phyloP scores from a whole-genome alignment of 495 filamentous ascomycete genomes.

The Aspergillus steynii region DNA sequence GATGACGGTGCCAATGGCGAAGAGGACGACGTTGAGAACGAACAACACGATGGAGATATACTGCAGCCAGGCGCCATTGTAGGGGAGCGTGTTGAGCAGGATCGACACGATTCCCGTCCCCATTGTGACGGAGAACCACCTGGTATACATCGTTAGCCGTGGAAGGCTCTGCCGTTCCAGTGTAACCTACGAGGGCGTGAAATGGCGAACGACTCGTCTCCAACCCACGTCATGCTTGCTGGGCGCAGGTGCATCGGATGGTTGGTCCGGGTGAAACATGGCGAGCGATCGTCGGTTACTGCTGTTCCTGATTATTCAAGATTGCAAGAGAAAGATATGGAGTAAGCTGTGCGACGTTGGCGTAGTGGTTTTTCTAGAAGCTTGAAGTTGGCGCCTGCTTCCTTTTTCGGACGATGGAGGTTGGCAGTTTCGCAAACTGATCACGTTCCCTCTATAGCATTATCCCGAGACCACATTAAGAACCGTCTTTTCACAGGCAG shows the following conservation, averaged over 20 bases:
- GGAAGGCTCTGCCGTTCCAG: neutral
- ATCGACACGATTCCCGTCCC: slow-evolving; percentile 66
- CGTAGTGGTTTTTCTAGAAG: no score
- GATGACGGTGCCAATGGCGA: slow-evolving; percentile 39
- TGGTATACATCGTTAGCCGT: slow-evolving; percentile 7
- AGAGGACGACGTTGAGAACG: slow-evolving; percentile 54
- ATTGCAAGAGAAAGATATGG: no score
- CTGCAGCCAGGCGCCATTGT: slow-evolving; percentile 54
- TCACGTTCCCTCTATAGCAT: no score
- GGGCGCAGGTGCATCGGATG: neutral
- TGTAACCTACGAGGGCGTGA: slow-evolving; percentile 45
- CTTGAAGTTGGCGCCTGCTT: no score
- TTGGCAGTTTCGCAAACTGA: no score
- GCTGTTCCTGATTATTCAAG: no score
- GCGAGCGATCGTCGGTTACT: no score
- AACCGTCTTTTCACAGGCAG: no score
- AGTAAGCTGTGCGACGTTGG: no score
- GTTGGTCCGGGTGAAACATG: neutral
- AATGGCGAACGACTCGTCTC: slow-evolving; percentile 48
- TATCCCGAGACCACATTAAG: no score
- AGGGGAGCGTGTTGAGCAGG: slow-evolving; percentile 57
- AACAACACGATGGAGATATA: slow-evolving; percentile 56
- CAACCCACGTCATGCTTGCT: slow-evolving; percentile 42
- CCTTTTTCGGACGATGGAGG: no score
- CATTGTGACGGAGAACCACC: slow-evolving; percentile 60